Base-by-base conservation (phyloP, 2,329 filamentous ascomycete genomes). In the Phyllosticta capitalensis region DNA sequence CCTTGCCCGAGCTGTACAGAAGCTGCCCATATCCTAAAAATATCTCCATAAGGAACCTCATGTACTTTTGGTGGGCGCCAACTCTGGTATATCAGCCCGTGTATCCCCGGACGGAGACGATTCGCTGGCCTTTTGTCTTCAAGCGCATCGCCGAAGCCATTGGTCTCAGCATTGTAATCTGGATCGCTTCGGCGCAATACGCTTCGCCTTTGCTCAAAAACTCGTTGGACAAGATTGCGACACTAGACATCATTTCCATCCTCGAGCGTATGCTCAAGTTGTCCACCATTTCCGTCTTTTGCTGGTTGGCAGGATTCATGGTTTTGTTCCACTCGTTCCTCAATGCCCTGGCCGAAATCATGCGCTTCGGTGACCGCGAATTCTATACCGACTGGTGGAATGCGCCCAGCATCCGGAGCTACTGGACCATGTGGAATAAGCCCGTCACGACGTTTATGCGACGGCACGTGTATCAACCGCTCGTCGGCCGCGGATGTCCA, bases 301-400 rank as follows among this genome's bases (percentile, higher is more conserved):
- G 96, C 71, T 99, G 94, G 94, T 86, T 99, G 0, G 92, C 92
- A 1, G 92, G 94, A 5, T 99, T 99, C 80, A 97, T 96, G 68
- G 94, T 92, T 2, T 76, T 97, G 14, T 99, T 99, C 76, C 94
- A 99, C 70, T 92, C 89, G 1, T 86, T 89, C 62, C 78, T 99
- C 55, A 99, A 99, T 68, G 90, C 90, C 0, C 78, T 97, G 20
- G 92, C 92, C 3, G 94, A 99, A 72, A 78, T 97, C 12, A 88
- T 90, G 78, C 82, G 83, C 51, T 99, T 99, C 68, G 94, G 88
- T 19, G 94, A 99, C 71, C 84, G 94, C 28, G 88, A 92, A 56
- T 99, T 99, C 73, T 99, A 99, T 73, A 87, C 89, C 45, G 91
- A 96, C 69, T 99, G 94, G 94, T 99, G 94, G 94, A 99, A 99